These are phyloP conservation scores for Daedaleopsis nitida DNA, from an alignment of 768 basidiomycete genomes.

Conservation along the genomic window DNA sequence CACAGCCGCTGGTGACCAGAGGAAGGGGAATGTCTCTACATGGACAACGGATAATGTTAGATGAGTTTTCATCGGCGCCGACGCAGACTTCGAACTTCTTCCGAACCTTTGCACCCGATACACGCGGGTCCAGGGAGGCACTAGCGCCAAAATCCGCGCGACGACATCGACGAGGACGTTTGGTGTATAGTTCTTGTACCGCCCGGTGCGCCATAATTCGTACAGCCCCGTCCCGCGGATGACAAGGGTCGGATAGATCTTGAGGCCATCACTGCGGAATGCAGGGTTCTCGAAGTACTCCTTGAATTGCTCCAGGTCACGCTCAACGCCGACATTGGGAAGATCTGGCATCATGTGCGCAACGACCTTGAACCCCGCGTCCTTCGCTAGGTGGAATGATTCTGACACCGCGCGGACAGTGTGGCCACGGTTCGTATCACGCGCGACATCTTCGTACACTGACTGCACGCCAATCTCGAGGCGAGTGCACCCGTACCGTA, in stretches of 20 bases:
- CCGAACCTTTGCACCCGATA: slow-evolving; percentile 92
- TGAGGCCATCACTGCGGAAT: slow-evolving; percentile 95
- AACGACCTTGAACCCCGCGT: slow-evolving; percentile 99
- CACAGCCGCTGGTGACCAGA: slow-evolving; percentile 94
- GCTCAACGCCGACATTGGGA: slow-evolving; percentile 95
- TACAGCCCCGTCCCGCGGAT: slow-evolving; percentile 97
- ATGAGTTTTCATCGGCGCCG: too few relatives aligned
- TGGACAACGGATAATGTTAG: not conserved
- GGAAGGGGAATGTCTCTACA: slow-evolving; percentile 94
- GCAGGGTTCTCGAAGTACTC: slow-evolving; percentile 99
- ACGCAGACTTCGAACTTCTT: not conserved
- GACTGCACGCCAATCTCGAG: slow-evolving; percentile 99
- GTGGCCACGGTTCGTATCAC: slow-evolving; percentile 98
- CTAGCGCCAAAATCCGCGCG: slow-evolving; percentile 91
- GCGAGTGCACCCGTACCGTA: slow-evolving; percentile 97
- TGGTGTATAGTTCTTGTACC: slow-evolving; percentile 99
- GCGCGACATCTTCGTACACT: slow-evolving; percentile 98
- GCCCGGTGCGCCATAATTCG: slow-evolving; percentile 94
- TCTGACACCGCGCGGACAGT: slow-evolving; percentile 97
- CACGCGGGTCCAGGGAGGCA: slow-evolving; percentile 98
- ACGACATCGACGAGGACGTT: slow-evolving; percentile 98
- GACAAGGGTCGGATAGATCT: slow-evolving; percentile 97
- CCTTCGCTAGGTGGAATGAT: slow-evolving; percentile 96
- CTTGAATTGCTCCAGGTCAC: slow-evolving; percentile 98
- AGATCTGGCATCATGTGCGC: slow-evolving; percentile 99